Conservation (phyloP, 2,329 filamentous ascomycete species). For the Mariannaea elegans region DNA sequence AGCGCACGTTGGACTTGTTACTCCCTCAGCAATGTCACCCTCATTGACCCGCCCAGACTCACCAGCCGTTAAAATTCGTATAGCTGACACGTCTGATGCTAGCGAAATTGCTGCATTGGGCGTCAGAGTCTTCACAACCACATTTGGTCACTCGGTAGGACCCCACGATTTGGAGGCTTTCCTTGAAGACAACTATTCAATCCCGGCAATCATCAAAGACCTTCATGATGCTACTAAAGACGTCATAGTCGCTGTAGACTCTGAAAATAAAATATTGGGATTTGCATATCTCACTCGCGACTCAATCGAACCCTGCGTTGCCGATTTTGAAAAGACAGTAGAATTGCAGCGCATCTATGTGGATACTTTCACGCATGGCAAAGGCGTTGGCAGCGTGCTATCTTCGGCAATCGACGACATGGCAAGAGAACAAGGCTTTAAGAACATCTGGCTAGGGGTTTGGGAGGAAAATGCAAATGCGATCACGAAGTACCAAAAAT, state of each 20-base stretch:
- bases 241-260: constrained; percentile 35
- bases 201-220: constrained; percentile 42
- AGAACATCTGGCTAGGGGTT: constrained; percentile 56
- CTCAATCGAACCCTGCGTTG: constrained; percentile 50
- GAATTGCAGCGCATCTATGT: constrained; percentile 58
- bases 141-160: constrained; percentile 54
- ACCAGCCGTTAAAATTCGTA: constrained; percentile 4
- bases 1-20: too few species aligned
- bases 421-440: constrained; percentile 48
- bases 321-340: constrained; percentile 39
- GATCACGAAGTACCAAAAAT: constrained; percentile 49
- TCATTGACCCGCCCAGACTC: not conserved
- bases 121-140: constrained; percentile 46
- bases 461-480: constrained; percentile 57
- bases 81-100: constrained; percentile 15
- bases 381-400: constrained; percentile 49
- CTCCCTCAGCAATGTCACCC: too few species aligned
- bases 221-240: constrained; percentile 38
- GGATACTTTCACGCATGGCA: constrained; percentile 44
- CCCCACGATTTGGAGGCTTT: constrained; percentile 48
- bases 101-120: constrained; percentile 46
- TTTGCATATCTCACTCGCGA: constrained; percentile 52
- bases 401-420: constrained; percentile 41
- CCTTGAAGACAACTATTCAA: constrained; percentile 48
- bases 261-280: constrained; percentile 43